phyloP scores from a whole-genome alignment of 139 green algal species.

The Pleodorina starrii region DNA sequence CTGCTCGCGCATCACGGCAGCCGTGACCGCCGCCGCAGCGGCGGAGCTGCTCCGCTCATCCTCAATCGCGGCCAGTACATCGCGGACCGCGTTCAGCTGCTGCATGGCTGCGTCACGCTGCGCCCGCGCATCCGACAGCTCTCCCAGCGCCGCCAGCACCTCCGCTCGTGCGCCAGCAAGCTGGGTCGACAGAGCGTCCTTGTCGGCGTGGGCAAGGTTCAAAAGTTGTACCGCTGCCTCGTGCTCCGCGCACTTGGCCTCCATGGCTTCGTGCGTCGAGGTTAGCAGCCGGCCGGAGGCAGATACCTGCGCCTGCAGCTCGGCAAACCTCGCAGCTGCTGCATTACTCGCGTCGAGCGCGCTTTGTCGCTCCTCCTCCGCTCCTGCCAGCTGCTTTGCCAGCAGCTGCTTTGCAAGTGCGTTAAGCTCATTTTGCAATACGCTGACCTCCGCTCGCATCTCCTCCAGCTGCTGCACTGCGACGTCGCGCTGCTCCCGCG shows the following conservation, averaged over 20 bases:
- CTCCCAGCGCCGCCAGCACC: background rate
- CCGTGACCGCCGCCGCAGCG: background rate
- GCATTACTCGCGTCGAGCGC: background rate
- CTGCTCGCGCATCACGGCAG: background rate
- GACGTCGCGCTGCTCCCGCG: background rate
- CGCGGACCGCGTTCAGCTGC: constrained; percentile 1
- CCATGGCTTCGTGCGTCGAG: background rate
- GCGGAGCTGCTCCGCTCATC: background rate
- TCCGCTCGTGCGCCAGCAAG: background rate
- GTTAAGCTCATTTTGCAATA: background rate
- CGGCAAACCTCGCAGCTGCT: background rate
- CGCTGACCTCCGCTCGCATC: background rate
- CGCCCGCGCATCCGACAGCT: background rate
- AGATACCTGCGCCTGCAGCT: background rate
- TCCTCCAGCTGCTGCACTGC: background rate
- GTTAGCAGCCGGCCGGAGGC: background rate
- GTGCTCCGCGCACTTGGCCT: background rate
- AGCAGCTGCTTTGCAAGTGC: background rate
- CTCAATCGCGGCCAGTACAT: constrained; percentile 13
- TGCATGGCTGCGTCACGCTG: constrained; percentile 25
- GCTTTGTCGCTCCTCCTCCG: background rate
- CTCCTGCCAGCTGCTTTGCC: background rate
- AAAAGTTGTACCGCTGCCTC: background rate
- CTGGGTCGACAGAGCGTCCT: background rate
- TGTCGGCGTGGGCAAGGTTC: background rate